Base-by-base conservation (phyloP, 2,329 filamentous ascomycete species). In the Domatiomyces catenatus region DNA sequence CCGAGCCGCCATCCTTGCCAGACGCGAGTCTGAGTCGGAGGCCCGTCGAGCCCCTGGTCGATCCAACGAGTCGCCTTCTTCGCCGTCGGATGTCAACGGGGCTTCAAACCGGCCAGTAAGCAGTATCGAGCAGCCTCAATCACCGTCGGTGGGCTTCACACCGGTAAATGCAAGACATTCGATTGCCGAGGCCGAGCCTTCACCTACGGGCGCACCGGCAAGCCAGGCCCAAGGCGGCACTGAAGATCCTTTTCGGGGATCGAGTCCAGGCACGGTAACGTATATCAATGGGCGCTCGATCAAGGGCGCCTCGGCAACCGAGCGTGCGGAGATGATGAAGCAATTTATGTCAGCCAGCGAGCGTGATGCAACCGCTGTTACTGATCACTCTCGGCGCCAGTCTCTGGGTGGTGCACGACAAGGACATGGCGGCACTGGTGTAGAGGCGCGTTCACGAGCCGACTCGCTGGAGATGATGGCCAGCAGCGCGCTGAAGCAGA, bases 1-100 rank as follows among this genome's bases (percentile, higher is more conserved):
- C 48, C 81, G 80, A 60, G 79, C 77, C 49, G 83, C 81, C n/a
- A 86, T 89, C 55, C 70, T 82, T 46, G 76, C 77, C 50, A 74
- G 83, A 36, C 75, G 81, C 51, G 73, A 75, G 18, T 69, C 66
- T 8, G 71, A 77, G 51, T 67, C 66, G 42, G 66, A 69, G 56
- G 48, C 44, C 5, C 52, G 48, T 22, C 52, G 50, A 43, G 50
- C 53, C 5, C 45, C 48, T 26, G 26, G 47, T 12, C 52, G 52
- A 46, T 50, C 51, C 8, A 53, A 56, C 43, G 56, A 47, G 24
- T 52, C 56, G 17, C 56, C 58, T 20, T 32, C 52, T 46, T 62
- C 57, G 2, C 55, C 56, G 19, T 51, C 54, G 24, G 55, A 61
- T 1, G 50, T 56, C 22, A 63, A 63, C 47, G 56, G 59, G 46